Evolutionary conservation across 768 basidiomycete genomes (phyloP).

Genomic region (Strobilomyces confusus): DNA sequence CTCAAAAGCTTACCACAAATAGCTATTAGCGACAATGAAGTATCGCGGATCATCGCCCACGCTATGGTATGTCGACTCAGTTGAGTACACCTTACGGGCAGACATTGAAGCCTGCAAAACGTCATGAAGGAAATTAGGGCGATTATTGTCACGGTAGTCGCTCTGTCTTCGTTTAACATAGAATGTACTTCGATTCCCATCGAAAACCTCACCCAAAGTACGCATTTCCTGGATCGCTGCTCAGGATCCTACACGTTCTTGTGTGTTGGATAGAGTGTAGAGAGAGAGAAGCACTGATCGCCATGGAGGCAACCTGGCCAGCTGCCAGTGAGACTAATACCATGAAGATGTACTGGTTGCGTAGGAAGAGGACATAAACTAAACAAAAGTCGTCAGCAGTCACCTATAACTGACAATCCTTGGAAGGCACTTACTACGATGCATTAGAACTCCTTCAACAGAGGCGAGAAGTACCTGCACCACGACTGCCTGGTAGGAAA

Average conservation of each 20-base stretch:
- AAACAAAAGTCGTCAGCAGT: neutral
- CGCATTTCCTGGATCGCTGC: constrained; percentile 6
- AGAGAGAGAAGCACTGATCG: constrained; percentile 7
- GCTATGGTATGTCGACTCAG: neutral
- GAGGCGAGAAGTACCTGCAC: constrained; percentile 12
- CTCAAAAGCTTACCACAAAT: constrained; percentile 7
- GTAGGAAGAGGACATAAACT: constrained; percentile 21
- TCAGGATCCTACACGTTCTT: constrained; percentile 13
- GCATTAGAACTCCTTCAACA: constrained; percentile 17
- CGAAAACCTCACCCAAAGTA: constrained; percentile 17
- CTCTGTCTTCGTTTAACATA: neutral
- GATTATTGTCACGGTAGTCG: constrained; percentile 15
- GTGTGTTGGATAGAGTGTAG: constrained; percentile 6
- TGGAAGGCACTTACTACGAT: constrained; percentile 7
- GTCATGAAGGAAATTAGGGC: constrained; percentile 14
- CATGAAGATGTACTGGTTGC: constrained; percentile 2
- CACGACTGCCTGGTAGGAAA: constrained; percentile 10
- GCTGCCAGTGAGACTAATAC: constrained; percentile 4
- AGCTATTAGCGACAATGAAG: neutral
- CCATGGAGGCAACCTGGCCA: constrained; percentile 18
- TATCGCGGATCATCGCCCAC: constrained; percentile 13
- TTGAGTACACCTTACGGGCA: constrained; percentile 9
- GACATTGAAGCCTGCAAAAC: constrained; percentile 7
- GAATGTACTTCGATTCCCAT: neutral
- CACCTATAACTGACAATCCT: neutral